phyloP scores from a whole-genome alignment of 257 asterid species.

The Parsonsia alboflavescens region DNA sequence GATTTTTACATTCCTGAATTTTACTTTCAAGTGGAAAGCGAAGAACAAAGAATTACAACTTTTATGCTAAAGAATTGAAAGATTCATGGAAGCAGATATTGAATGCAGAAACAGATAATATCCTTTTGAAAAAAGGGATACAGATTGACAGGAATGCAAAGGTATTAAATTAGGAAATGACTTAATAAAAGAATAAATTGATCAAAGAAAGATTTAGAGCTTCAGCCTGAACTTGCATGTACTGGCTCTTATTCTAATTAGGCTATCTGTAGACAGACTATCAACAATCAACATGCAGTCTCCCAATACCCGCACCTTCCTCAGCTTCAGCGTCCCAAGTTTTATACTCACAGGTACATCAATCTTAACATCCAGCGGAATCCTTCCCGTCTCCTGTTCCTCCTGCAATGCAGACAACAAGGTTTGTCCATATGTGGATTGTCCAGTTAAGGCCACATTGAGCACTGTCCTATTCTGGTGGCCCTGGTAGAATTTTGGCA shows the following conservation, averaged over 20 bases:
- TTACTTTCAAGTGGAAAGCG: not conserved
- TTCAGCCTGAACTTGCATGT: conserved; percentile 64
- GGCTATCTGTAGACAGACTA: conserved; percentile 60
- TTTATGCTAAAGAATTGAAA: not conserved
- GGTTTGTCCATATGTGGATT: conserved; percentile 62
- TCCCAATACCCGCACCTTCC: conserved; percentile 58
- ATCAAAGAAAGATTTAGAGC: conserved; percentile 32
- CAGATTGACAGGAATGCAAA: not conserved
- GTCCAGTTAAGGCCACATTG: conserved; percentile 54
- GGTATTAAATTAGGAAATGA: not conserved
- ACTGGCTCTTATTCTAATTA: conserved; percentile 61
- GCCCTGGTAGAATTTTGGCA: conserved; percentile 82
- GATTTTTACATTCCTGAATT: not conserved
- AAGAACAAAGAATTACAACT: not conserved
- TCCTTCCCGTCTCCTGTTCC: conserved; percentile 71
- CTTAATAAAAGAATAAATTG: not conserved
- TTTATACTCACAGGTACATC: conserved; percentile 66
- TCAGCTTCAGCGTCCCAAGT: conserved; percentile 68
- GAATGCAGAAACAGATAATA: not conserved
- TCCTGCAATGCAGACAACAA: conserved; percentile 75
- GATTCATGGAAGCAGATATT: not conserved
- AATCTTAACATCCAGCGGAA: conserved; percentile 75
- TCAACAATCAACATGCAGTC: conserved; percentile 70
- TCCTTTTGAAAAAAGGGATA: not conserved
- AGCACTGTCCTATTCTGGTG: conserved; percentile 62